These are phyloP conservation scores for Fraxinus angustifolia DNA, from an alignment of 305 asterid species.

Conservation along the genomic window DNA sequence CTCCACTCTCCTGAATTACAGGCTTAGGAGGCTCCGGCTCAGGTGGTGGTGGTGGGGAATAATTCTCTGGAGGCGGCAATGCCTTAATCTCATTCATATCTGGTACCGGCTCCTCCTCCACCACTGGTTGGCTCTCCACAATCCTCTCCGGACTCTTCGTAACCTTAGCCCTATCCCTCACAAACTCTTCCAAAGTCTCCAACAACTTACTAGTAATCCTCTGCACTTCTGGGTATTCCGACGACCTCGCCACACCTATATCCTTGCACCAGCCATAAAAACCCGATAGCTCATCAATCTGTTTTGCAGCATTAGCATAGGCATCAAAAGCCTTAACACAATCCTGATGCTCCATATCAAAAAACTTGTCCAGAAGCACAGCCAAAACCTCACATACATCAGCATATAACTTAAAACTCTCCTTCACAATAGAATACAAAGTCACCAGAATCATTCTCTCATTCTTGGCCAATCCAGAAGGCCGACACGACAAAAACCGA, in stretches of 20 bases:
- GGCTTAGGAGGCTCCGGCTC: slow-evolving; percentile 62
- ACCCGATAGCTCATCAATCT: slow-evolving; percentile 70
- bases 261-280: slow-evolving; percentile 84
- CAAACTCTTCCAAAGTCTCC: slow-evolving; percentile 90
- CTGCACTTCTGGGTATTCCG: slow-evolving; percentile 82
- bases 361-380: slow-evolving; percentile 69
- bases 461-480: slow-evolving; percentile 71
- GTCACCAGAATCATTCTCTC: slow-evolving; percentile 80
- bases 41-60: slow-evolving; percentile 59
- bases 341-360: slow-evolving; percentile 80
- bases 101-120: slow-evolving; percentile 53
- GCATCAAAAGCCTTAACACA: slow-evolving; percentile 79
- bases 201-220: slow-evolving; percentile 68
- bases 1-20: slow-evolving; percentile 38
- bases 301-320: slow-evolving; percentile 64
- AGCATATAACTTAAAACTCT: slow-evolving; percentile 75
- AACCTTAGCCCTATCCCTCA: slow-evolving; percentile 78
- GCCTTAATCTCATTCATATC: slow-evolving; percentile 83
- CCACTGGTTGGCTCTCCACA: slow-evolving; percentile 38
- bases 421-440: slow-evolving; percentile 58
- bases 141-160: slow-evolving; percentile 73
- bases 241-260: slow-evolving; percentile 66
- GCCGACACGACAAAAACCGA: slow-evolving; percentile 66
- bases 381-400: slow-evolving; percentile 85
- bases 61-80: slow-evolving; percentile 69